A percentile compares a stretch with the other conserved stretches of the same genome.
These are phyloP conservation scores for Penicillium riverlandense DNA, from an alignment of 495 filamentous ascomycete species.

Conservation along the genomic window DNA sequence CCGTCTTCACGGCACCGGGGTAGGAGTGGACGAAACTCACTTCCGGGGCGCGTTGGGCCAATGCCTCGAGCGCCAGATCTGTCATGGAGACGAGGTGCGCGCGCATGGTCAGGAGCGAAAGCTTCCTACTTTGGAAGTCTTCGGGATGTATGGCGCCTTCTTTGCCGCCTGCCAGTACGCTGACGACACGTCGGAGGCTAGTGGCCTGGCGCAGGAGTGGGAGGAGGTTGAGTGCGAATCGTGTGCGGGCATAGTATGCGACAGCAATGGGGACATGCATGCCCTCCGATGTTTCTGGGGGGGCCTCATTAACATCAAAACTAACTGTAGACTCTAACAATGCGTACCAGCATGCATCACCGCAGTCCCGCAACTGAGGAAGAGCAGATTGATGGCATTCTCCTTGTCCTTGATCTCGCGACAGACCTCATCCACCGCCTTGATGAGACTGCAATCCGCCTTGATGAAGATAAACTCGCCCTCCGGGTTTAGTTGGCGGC, in stretches of 20 bases:
- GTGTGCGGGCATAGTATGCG: slow-evolving; percentile 54
- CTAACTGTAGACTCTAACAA: not conserved
- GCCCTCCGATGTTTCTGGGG: slow-evolving; percentile 49
- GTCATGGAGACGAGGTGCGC: slow-evolving; percentile 38
- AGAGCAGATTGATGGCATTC: slow-evolving; percentile 53
- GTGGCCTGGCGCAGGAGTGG: slow-evolving; percentile 44
- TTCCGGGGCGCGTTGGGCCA: slow-evolving; percentile 41
- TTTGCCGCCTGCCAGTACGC: slow-evolving; percentile 42
- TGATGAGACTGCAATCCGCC: slow-evolving; percentile 51
- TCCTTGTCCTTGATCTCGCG: slow-evolving; percentile 48
- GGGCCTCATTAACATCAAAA: not conserved
- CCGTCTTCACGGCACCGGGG: slow-evolving; percentile 47
- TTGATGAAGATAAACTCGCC: slow-evolving; percentile 47
- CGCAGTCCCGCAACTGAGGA: slow-evolving; percentile 26
- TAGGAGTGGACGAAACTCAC: slow-evolving; percentile 52
- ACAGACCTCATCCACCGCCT: slow-evolving; percentile 54
- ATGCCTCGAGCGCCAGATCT: slow-evolving; percentile 42
- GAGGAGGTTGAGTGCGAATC: slow-evolving; percentile 58
- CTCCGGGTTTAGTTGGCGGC: slow-evolving; percentile 13
- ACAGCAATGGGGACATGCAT: slow-evolving; percentile 47
- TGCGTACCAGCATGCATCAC: slow-evolving; percentile 8
- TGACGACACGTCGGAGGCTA: slow-evolving; percentile 50
- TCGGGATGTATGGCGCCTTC: slow-evolving; percentile 44
- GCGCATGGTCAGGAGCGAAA: slow-evolving; percentile 15
- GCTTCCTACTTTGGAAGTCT: slow-evolving; percentile 36